A percentile compares a stretch with the other conserved stretches of the same genome.
phyloP scores from a whole-genome alignment of 495 filamentous ascomycete species.

The Hypoxylon rickii region DNA sequence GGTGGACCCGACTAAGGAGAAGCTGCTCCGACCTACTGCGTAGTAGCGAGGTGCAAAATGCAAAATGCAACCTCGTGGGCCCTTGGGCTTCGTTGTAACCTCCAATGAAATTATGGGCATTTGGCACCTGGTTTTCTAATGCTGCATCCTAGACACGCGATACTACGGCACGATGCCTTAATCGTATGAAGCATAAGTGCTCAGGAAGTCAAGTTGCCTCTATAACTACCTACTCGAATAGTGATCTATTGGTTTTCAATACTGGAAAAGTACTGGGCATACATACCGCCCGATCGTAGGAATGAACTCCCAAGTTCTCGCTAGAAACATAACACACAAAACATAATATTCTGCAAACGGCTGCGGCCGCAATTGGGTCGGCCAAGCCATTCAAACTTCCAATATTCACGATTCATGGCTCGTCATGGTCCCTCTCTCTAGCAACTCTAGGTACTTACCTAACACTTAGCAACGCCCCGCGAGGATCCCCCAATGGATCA shows the following conservation, averaged over 20 bases:
- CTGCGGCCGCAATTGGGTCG: slow-evolving; percentile 17
- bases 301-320: too few relatives aligned
- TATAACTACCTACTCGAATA: too few relatives aligned
- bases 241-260: too few relatives aligned
- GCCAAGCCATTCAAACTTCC: neutral
- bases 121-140: slow-evolving; percentile 15
- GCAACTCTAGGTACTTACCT: too few relatives aligned
- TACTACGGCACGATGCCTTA: too few relatives aligned
- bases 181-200: too few relatives aligned
- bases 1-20: slow-evolving; percentile 7
- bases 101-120: slow-evolving; percentile 19
- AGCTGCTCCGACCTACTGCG: slow-evolving; percentile 14
- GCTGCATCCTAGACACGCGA: neutral
- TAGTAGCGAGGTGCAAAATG: too few relatives aligned
- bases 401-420: slow-evolving; percentile 29
- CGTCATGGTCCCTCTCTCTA: neutral
- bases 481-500: slow-evolving; percentile 14
- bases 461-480: slow-evolving; percentile 1
- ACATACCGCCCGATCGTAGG: too few relatives aligned
- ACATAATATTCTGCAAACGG: too few relatives aligned
- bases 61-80: slow-evolving; percentile 16
- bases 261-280: too few relatives aligned
- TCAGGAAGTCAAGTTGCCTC: too few relatives aligned
- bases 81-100: slow-evolving; percentile 3
- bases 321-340: too few relatives aligned